phyloP scores from a whole-genome alignment of 1,139 yeast species.

The Hansenula anomala region DNA sequence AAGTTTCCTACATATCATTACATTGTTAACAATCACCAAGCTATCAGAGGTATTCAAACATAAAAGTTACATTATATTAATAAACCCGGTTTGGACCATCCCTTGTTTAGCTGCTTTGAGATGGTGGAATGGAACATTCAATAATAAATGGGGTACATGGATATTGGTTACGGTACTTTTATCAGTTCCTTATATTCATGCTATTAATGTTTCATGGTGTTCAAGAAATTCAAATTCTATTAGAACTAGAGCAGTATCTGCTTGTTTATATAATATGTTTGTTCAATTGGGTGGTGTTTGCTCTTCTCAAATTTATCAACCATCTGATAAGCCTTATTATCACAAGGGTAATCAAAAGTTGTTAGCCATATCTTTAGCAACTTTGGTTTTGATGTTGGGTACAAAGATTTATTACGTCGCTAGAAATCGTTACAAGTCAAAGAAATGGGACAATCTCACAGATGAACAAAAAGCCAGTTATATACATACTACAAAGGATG shows the following conservation, averaged over 20 bases:
- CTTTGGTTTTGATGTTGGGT: conserved; percentile 21
- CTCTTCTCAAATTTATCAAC: conserved; percentile 49
- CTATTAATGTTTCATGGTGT: conserved; percentile 54
- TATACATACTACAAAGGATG: conserved; percentile 31
- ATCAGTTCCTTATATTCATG: conserved; percentile 42
- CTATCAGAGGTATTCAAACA: conserved; percentile 37
- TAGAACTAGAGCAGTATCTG: conserved; percentile 52
- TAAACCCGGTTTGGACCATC: conserved; percentile 37
- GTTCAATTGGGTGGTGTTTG: conserved; percentile 53
- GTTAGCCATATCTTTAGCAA: conserved; percentile 32
- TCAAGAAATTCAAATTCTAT: conserved; percentile 59
- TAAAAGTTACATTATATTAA: conserved; percentile 29
- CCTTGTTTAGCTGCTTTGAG: conserved; percentile 40
- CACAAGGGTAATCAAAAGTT: conserved; percentile 46
- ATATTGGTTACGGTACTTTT: conserved; percentile 37
- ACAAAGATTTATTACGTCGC: conserved; percentile 34
- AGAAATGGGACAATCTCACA: conserved; percentile 36
- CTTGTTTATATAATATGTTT: conserved; percentile 59
- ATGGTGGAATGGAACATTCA: conserved; percentile 44
- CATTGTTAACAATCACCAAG: conserved; percentile 35
- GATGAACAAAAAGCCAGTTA: conserved; percentile 36
- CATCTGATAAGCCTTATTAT: conserved; percentile 54
- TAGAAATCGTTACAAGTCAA: conserved; percentile 35
- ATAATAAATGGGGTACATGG: conserved; percentile 48
- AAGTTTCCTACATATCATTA: conserved; percentile 33